phyloP scores from a whole-genome alignment of 345 rosid genomes.

The Populus euphratica region DNA sequence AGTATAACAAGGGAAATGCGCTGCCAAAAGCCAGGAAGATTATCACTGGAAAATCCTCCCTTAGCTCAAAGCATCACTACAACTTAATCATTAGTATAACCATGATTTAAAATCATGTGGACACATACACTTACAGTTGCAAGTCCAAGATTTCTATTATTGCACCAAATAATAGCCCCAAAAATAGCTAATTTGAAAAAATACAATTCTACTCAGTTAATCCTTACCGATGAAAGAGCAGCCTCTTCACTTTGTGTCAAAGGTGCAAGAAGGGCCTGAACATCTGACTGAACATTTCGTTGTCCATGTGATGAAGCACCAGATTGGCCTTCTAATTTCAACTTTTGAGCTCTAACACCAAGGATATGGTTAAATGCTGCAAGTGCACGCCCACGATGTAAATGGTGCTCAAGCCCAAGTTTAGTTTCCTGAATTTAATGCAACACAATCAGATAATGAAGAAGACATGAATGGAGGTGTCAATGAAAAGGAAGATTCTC shows the following conservation, averaged over 20 bases:
- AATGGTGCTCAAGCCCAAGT: conserved; percentile 80
- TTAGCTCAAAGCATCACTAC: not conserved
- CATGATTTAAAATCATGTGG: not conserved
- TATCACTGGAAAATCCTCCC: not conserved
- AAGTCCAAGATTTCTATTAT: not conserved
- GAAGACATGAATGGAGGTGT: not conserved
- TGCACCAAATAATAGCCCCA: not conserved
- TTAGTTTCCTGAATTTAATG: conserved; percentile 63
- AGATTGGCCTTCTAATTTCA: conserved; percentile 60
- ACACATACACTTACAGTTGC: not conserved
- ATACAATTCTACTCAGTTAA: conserved; percentile 6
- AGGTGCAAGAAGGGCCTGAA: conserved; percentile 86
- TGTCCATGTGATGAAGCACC: conserved; percentile 49
- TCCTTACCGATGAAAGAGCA: conserved; percentile 80
- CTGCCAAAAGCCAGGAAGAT: not conserved
- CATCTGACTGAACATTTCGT: conserved; percentile 75
- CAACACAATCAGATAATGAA: conserved; percentile 1
- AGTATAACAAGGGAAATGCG: not conserved
- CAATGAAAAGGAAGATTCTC: not conserved
- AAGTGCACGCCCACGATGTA: conserved; percentile 95
- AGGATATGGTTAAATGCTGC: conserved; percentile 90
- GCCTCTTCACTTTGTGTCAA: conserved; percentile 57
- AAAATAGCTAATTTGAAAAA: not conserved
- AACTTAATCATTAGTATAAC: not conserved
- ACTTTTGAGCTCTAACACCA: conserved; percentile 58